Percentiles rank a stretch among this genome's conserved stretches.
Conservation (phyloP, 23 red algal genomes). For the Gracilariopsis chorda region DNA sequence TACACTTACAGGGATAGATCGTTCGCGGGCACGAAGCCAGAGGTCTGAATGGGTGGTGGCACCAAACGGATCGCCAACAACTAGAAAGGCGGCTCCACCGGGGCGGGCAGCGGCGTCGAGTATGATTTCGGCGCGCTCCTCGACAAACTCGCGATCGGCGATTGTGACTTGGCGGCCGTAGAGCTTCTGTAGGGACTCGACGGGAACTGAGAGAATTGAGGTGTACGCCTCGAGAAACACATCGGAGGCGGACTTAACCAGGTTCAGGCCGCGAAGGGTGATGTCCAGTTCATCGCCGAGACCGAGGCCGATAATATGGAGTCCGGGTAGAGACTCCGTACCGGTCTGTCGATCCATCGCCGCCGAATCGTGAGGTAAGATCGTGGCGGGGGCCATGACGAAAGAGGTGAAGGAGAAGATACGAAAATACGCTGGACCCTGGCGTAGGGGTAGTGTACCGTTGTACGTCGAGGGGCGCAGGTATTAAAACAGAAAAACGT, state of each 20-base stretch:
- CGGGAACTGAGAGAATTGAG: conserved; percentile 67
- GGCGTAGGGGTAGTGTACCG: too few species aligned
- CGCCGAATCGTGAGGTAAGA: background rate
- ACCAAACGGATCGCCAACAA: conserved; percentile 96
- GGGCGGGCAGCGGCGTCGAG: conserved; percentile 36
- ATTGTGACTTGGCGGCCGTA: conserved; percentile 73
- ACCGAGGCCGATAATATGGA: conserved; percentile 95
- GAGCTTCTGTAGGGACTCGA: conserved; percentile 27
- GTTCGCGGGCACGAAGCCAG: conserved; percentile 74
- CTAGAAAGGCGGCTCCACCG: conserved; percentile 87
- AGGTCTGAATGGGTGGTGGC: conserved; percentile 97
- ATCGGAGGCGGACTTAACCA: conserved; percentile 35
- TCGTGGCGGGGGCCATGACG: conserved; percentile 17
- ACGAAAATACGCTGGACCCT: too few species aligned
- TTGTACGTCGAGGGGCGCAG: too few species aligned
- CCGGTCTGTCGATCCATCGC: background rate
- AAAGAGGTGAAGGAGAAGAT: too few species aligned
- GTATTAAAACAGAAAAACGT: too few species aligned
- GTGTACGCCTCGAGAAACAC: conserved; percentile 98
- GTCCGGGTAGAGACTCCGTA: background rate
- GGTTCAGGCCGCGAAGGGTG: conserved; percentile 80
- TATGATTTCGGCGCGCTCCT: conserved; percentile 75
- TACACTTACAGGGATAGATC: conserved; percentile 52
- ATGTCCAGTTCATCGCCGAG: conserved; percentile 95
- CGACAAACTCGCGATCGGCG: conserved; percentile 95